phyloP scores from a whole-genome alignment of 495 filamentous ascomycete genomes.

The Filosporella fistucella region DNA sequence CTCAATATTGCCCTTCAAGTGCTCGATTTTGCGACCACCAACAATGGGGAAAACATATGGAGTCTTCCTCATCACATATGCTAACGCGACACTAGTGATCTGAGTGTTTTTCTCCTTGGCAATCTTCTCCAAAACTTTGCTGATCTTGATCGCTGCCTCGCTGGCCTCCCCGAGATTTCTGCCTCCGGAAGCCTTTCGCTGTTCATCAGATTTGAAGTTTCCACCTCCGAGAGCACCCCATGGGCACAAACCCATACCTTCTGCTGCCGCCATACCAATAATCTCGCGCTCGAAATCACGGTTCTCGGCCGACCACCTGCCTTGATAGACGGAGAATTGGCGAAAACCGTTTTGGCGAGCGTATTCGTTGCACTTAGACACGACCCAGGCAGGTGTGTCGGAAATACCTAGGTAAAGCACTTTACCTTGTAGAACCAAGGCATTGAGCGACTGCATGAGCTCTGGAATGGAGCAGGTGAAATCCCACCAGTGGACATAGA shows the following conservation, averaged over 20 bases:
- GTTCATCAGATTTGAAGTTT: slow-evolving; percentile 52
- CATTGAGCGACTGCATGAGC: slow-evolving; percentile 64
- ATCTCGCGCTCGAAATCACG: slow-evolving; percentile 72
- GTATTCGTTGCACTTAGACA: slow-evolving; percentile 63
- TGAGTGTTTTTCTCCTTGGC: slow-evolving; percentile 46
- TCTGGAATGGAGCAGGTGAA: slow-evolving; percentile 50
- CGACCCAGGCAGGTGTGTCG: slow-evolving; percentile 69
- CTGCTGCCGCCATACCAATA: slow-evolving; percentile 56
- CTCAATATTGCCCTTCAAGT: slow-evolving; percentile 64
- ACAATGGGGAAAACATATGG: slow-evolving; percentile 76
- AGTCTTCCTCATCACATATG: slow-evolving; percentile 70
- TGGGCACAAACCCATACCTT: slow-evolving; percentile 67
- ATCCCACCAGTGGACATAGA: slow-evolving; percentile 68
- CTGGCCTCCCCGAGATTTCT: slow-evolving; percentile 11
- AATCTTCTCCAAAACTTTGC: slow-evolving; percentile 51
- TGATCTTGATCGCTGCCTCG: slow-evolving; percentile 43
- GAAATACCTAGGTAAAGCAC: slow-evolving; percentile 67
- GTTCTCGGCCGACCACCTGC: slow-evolving; percentile 52
- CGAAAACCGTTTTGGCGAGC: slow-evolving; percentile 59
- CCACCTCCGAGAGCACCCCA: slow-evolving; percentile 64
- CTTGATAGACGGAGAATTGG: slow-evolving; percentile 65
- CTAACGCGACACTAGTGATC: slow-evolving; percentile 59
- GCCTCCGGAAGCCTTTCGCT: slow-evolving; percentile 24
- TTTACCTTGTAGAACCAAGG: slow-evolving; percentile 54
- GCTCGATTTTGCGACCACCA: slow-evolving; percentile 53